Percentiles rank a stretch among this genome's conserved stretches.
These are phyloP conservation scores for Trichoderma breve DNA, from an alignment of 2,329 filamentous ascomycete species.

Conservation along the genomic window DNA sequence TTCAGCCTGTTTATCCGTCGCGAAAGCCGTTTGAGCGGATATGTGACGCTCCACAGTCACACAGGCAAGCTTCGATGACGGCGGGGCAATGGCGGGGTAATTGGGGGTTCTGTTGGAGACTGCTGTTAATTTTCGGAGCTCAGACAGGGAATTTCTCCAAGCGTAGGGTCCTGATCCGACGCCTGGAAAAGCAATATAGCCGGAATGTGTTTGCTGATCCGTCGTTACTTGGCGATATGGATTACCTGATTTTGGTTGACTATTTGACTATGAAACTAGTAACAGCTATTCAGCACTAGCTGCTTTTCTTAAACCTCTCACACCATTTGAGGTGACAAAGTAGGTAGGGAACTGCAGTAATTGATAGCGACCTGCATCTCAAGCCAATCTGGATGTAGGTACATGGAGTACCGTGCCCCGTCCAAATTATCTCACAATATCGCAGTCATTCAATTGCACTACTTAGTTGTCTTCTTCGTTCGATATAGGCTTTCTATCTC, in stretches of 20 bases:
- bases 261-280: not conserved
- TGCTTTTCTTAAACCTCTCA: not conserved
- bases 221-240: not conserved
- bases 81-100: conserved; percentile 18
- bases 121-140: not conserved
- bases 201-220: not conserved
- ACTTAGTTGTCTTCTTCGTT: not conserved
- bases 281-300: not conserved
- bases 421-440: not conserved
- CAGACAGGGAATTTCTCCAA: not conserved
- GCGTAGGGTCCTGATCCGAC: not conserved
- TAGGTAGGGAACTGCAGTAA: not conserved
- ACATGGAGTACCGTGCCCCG: not conserved
- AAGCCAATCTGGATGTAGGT: not conserved
- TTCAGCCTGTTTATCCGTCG: conserved; percentile 14
- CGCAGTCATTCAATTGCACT: not conserved
- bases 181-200: conserved; percentile 1
- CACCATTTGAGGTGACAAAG: not conserved
- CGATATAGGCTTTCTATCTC: not conserved
- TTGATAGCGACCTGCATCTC: not conserved
- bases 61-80: conserved; percentile 2
- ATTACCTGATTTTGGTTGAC: not conserved
- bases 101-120: conserved; percentile 4
- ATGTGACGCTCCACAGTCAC: not conserved
- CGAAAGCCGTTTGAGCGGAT: conserved; percentile 3